Evolutionary conservation across 163 green algal genomes (phyloP), one percentile per base, ranked within the genome.

Genomic region (Chlorella variabilis): DNA sequence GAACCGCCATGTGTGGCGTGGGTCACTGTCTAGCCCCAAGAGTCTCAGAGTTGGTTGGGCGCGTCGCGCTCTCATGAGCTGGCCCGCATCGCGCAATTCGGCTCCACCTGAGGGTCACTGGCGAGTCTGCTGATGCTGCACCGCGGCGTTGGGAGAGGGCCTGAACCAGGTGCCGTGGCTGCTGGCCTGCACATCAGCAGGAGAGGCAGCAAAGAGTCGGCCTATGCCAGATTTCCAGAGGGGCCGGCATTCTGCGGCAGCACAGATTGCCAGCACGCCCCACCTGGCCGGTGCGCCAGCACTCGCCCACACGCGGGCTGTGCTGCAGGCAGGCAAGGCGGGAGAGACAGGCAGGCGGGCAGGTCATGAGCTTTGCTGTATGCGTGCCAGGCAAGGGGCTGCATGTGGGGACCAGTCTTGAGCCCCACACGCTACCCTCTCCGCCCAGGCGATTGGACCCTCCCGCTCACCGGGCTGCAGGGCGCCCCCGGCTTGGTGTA

Each of bases 281-380:
- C 31, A 59, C 36, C 71, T 80, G 73, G 27, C 73, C 73, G 13
- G 73, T 80, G 73, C 73, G 73, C 73, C 73, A 80, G 34, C 65
- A 63, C 38, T 69, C 54, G 27, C 73, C 73, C 3, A 56, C 73
- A 2, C 56, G 73, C 0, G 73, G 73, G 36, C 36, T 59, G 73
- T 71, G 54, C 71, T 78, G 51, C 70, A 61, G n/a, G 67, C 25
- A 38, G 38, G 34, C 4, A 54, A n/a, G 13, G 2, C 9, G 42
- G 0, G 25, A 13, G 45, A 29, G 21, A 29, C 41, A 61, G n/a
- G n/a, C 3, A 41, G 27, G 4, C n/a, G n/a, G n/a, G n/a, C n/a
- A n/a, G n/a, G n/a, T n/a, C n/a, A 62, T 29, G 4, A 62, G 54
- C 54, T 62, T 62, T n/a, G n/a, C n/a, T n/a, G n/a, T n/a, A n/a